Percentiles rank a stretch among this genome's conserved stretches.
Conservation (phyloP, 148 eudicot species). For the Oxyria digyna region DNA sequence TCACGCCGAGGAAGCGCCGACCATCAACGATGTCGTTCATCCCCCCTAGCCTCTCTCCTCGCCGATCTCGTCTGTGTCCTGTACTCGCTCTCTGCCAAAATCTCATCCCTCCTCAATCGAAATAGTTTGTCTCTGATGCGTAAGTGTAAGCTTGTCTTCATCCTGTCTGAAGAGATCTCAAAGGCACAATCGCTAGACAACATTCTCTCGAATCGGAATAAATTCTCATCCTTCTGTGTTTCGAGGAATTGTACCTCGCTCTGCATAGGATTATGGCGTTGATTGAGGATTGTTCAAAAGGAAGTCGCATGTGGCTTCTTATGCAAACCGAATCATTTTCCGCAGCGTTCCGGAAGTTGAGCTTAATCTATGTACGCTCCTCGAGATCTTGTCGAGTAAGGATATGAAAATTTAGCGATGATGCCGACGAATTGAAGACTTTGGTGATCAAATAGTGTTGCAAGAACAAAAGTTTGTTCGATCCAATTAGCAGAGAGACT, state of each 20-base stretch:
- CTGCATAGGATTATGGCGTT: slow-evolving; percentile 50
- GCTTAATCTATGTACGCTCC: no score
- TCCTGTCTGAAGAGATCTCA: slow-evolving; percentile 53
- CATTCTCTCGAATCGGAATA: neutral
- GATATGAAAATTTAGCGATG: no score
- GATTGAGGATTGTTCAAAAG: slow-evolving; percentile 49
- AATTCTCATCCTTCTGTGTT: slow-evolving; percentile 44
- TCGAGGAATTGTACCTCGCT: slow-evolving; percentile 63
- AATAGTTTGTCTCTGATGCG: slow-evolving; percentile 34
- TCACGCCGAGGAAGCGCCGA: slow-evolving; percentile 55
- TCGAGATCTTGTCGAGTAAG: no score
- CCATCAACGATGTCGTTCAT: slow-evolving; percentile 40
- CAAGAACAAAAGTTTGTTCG: no score
- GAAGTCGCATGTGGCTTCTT: slow-evolving; percentile 72
- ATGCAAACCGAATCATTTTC: slow-evolving; percentile 37
- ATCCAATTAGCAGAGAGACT: no score
- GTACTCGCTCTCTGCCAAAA: slow-evolving; percentile 30
- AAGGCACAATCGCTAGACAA: no score
- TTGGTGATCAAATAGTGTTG: no score
- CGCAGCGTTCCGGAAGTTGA: slow-evolving; percentile 38
- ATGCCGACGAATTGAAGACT: no score
- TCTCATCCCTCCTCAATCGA: slow-evolving; percentile 30
- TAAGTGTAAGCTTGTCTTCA: slow-evolving; percentile 31
- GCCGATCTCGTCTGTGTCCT: slow-evolving; percentile 30
- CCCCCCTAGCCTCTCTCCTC: slow-evolving; percentile 32